Evolutionary conservation across 2,329 filamentous ascomycete species (phyloP), one percentile per base, ranked within the genome.

Genomic region (Hypomyces perniciosus): DNA sequence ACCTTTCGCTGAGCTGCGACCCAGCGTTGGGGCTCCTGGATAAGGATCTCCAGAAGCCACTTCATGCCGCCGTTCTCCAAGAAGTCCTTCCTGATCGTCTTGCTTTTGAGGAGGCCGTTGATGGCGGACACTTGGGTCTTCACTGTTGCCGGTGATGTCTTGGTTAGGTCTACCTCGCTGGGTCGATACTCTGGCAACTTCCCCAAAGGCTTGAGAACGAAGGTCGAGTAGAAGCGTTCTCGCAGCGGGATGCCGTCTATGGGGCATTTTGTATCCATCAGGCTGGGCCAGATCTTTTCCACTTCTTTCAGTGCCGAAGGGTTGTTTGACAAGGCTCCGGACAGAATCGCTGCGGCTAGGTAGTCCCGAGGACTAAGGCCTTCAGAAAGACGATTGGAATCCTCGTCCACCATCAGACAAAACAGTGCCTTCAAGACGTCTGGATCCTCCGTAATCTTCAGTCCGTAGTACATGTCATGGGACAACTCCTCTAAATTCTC

Each of bases 391-490:
- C 65, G 34, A 52, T 59, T 20, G 3, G 20, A 51, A 57, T 64
- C 50, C 38, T 52, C 41, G 57, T 67, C 53, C 28, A 63, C 59
- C 65, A 82, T 75, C 35, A 83, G 68, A 60, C 81, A 83, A 53
- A 85, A 67, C 2, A 86, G 72, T n/a, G 73, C 66, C 55, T 72
- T 73, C 47, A 84, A 57, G 2, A 76, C 76, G 2, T 75, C 73
- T 3, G 69, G 60, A 56, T 84, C 77, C 61, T 81, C 77, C 26
- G 76, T 72, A 52, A 86, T 75, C 62, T 84, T 79, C 13, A 83
- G 69, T 8, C 84, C 84, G 64, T 85, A 87, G 69, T 85, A 86
- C 55, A 86, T 80, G 64, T 86, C 84, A 64, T 86, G 83, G 0
- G 83, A 78, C 29, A 85, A 68, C 6, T 86, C 83, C 54, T 78